phyloP scores from a whole-genome alignment of 768 basidiomycete genomes.

The Hortiboletus campestris region DNA sequence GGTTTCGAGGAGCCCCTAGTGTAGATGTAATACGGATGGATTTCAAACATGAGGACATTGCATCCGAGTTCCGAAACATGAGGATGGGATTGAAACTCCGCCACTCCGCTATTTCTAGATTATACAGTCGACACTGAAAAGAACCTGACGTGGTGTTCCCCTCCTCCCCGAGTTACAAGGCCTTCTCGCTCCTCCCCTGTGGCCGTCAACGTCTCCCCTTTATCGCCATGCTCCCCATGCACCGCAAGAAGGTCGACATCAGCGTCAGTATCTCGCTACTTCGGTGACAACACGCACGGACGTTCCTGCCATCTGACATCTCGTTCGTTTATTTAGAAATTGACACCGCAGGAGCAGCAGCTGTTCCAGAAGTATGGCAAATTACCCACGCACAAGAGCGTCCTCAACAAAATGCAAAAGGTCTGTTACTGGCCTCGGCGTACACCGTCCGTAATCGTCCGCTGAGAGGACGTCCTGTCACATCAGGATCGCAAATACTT shows the following conservation, averaged over 20 bases:
- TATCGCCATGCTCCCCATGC: slow-evolving; percentile 64
- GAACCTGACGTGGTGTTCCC: not conserved
- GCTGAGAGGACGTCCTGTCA: slow-evolving; percentile 6
- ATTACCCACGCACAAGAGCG: slow-evolving; percentile 89
- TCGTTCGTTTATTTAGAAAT: slow-evolving; percentile 46
- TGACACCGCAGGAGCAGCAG: slow-evolving; percentile 89
- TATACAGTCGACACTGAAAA: slow-evolving; percentile 17
- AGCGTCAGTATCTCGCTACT: slow-evolving; percentile 55
- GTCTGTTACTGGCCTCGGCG: slow-evolving; percentile 38
- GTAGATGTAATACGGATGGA: slow-evolving; percentile 8
- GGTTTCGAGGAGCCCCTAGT: slow-evolving; percentile 1
- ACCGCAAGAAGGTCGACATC: slow-evolving; percentile 92
- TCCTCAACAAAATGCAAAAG: slow-evolving; percentile 94
- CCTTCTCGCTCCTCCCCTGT: slow-evolving; percentile 17
- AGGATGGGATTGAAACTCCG: slow-evolving; percentile 27
- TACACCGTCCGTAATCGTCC: slow-evolving; percentile 1
- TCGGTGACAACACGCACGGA: not conserved
- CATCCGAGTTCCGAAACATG: slow-evolving; percentile 33
- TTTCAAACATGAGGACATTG: slow-evolving; percentile 19
- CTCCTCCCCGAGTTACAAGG: slow-evolving; percentile 4
- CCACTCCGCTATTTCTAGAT: slow-evolving; percentile 28
- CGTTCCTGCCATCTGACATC: slow-evolving; percentile 19
- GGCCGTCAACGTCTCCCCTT: slow-evolving; percentile 13
- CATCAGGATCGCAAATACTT: slow-evolving; percentile 98
- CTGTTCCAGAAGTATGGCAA: slow-evolving; percentile 95